These are phyloP conservation scores for Cutaneotrichosporon spelunceum DNA, from an alignment of 1,284 basidiomycete genomes.

Conservation along the genomic window DNA sequence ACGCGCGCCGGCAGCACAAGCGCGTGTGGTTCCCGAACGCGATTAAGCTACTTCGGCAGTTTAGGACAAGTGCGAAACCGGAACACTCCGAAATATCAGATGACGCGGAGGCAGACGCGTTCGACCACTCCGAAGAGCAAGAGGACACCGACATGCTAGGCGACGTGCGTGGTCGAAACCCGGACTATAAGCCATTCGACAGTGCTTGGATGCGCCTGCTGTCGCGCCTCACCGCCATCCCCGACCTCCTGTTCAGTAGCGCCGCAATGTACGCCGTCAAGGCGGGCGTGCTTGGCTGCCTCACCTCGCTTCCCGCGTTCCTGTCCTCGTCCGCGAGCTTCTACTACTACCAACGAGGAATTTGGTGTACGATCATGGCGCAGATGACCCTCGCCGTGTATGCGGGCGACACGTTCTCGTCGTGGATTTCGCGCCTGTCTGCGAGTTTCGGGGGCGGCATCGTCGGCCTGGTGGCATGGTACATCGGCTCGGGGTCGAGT, in stretches of 20 bases:
- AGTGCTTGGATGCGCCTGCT: conserved; percentile 38
- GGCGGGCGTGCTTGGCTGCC: conserved; percentile 65
- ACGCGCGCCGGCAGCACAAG: conserved; percentile 56
- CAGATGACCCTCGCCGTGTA: conserved; percentile 23
- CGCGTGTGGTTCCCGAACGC: conserved; percentile 67
- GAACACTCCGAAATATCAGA: conserved; percentile 8
- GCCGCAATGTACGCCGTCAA: conserved; percentile 69
- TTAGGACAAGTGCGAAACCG: conserved; percentile 12
- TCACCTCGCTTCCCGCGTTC: conserved; percentile 45
- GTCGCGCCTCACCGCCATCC: conserved; percentile 28
- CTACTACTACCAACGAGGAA: conserved; percentile 47
- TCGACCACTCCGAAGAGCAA: conserved; percentile 7
- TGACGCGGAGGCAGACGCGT: conserved; percentile 11
- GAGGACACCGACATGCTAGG: conserved; percentile 29
- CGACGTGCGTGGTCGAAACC: conserved; percentile 43
- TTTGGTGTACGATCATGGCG: conserved; percentile 45
- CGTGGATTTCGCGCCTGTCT: conserved; percentile 61
- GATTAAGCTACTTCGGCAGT: conserved; percentile 38
- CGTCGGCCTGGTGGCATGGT: conserved; percentile 59
- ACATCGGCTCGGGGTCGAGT: conserved; percentile 66
- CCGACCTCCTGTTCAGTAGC: conserved; percentile 40
- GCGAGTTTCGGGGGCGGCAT: conserved; percentile 69
- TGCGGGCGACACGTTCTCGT: conserved; percentile 68
- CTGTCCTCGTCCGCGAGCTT: conserved; percentile 39
- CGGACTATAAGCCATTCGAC: conserved; percentile 49